Evolutionary conservation across 768 basidiomycete genomes (phyloP).

Genomic region (Candolleomyces eurysporus): DNA sequence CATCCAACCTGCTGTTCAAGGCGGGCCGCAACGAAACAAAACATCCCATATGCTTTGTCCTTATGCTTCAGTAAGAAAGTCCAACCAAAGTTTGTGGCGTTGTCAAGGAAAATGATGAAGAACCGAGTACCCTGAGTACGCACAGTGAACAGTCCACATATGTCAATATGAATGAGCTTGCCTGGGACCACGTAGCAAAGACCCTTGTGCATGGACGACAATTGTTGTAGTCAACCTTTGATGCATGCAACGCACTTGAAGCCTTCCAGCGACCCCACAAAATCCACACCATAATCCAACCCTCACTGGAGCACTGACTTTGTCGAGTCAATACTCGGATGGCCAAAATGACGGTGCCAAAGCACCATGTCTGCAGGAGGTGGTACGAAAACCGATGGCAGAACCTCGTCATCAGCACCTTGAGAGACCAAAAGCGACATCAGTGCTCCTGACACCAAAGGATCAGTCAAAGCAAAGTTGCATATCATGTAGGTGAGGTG

Average conservation of each 20-base stretch:
- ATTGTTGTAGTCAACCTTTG: background rate
- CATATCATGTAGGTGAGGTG: background rate
- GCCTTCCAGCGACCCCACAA: background rate
- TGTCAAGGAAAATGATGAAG: constrained; percentile 15
- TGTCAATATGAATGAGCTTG: constrained; percentile 24
- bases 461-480: background rate
- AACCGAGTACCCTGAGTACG: constrained; percentile 9
- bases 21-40: constrained; percentile 15
- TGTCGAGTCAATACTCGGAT: constrained; percentile 19
- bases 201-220: background rate
- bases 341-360: constrained; percentile 25
- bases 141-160: constrained; percentile 21
- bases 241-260: background rate
- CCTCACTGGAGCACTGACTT: constrained; percentile 13
- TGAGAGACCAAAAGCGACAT: background rate
- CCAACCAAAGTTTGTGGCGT: constrained; percentile 16
- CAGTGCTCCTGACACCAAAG: background rate
- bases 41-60: constrained; percentile 18
- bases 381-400: background rate
- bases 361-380: constrained; percentile 7
- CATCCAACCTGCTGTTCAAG: constrained; percentile 22
- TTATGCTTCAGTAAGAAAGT: constrained; percentile 6
- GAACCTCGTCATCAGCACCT: background rate
- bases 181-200: constrained; percentile 9
- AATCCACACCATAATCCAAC: constrained; percentile 13